These are phyloP conservation scores for Haemoproteus tartakovskyi DNA, from an alignment of 169 alveolate genomes.

Conservation along the genomic window DNA sequence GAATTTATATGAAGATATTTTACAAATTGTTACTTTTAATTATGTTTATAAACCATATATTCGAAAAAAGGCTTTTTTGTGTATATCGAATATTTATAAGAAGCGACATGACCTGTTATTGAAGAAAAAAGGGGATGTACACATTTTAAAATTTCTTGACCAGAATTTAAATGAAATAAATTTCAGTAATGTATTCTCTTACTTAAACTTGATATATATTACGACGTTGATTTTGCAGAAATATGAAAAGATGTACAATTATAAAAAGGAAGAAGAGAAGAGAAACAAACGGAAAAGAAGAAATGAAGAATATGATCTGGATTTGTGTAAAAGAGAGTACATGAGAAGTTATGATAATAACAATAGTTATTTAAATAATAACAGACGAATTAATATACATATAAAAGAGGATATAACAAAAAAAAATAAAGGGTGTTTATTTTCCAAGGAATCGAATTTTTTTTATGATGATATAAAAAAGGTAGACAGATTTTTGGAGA, in stretches of 20 bases:
- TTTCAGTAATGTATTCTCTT: conserved; percentile 20
- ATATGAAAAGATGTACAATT: conserved; percentile 8
- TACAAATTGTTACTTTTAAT: conserved; percentile 62
- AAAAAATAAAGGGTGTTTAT: neutral
- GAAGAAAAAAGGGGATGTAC: conserved; percentile 64
- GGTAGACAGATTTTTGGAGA: conserved; percentile 30
- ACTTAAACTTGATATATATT: conserved; percentile 31
- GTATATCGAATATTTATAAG: conserved; percentile 73
- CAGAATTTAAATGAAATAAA: conserved; percentile 43
- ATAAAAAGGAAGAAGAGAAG: conserved; percentile 14
- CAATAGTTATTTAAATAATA: too few relatives aligned
- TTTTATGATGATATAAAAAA: conserved; percentile 27
- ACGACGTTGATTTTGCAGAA: conserved; percentile 45
- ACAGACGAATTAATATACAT: conserved; percentile 8
- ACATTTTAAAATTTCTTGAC: conserved; percentile 65
- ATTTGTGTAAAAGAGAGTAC: conserved; percentile 6
- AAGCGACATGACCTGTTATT: conserved; percentile 54
- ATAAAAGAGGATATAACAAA: conserved; percentile 24
- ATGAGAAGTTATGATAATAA: too few relatives aligned
- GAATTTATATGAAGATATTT: conserved; percentile 75
- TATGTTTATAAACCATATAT: conserved; percentile 69
- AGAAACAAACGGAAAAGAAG: conserved; percentile 1
- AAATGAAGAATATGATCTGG: conserved; percentile 1
- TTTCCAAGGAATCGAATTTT: conserved; percentile 14
- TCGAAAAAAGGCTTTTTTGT: conserved; percentile 80